Evolutionary conservation across 164 flowering plant genomes (phyloP).

Genomic region (Magnolia kwangsiensis): DNA sequence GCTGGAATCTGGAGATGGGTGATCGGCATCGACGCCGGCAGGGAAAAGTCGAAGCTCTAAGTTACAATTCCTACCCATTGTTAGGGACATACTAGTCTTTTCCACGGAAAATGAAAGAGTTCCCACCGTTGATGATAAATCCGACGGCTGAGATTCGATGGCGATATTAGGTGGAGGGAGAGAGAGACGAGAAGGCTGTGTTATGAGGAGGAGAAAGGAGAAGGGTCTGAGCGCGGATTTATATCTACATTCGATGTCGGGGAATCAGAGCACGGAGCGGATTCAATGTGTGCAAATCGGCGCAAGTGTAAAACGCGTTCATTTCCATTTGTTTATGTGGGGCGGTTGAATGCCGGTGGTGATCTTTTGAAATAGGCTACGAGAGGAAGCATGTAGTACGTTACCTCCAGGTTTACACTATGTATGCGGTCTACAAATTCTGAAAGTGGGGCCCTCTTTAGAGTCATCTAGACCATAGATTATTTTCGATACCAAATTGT

Average conservation of each 20-base stretch:
- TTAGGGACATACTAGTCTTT: too few relatives aligned
- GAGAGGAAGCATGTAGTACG: too few relatives aligned
- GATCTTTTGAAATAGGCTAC: too few relatives aligned
- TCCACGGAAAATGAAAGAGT: background rate
- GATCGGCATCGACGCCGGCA: background rate
- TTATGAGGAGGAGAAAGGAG: background rate
- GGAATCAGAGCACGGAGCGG: background rate
- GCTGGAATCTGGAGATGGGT: background rate
- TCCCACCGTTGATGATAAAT: background rate
- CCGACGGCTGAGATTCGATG: background rate
- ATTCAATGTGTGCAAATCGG: background rate
- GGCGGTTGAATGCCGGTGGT: too few relatives aligned
- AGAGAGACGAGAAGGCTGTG: background rate
- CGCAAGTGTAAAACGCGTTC: background rate
- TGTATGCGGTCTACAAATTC: too few relatives aligned
- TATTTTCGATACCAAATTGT: too few relatives aligned
- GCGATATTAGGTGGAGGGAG: background rate
- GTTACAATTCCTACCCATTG: background rate
- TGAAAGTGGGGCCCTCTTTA: too few relatives aligned
- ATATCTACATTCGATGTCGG: background rate
- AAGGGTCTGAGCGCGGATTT: background rate
- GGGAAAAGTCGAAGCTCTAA: conserved; percentile 4
- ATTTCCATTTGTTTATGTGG: background rate
- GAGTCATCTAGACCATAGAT: too few relatives aligned
- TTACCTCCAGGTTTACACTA: too few relatives aligned